These are phyloP conservation scores for Themeda triandra DNA, from an alignment of 176 grass and related monocot genomes.

Conservation along the genomic window DNA sequence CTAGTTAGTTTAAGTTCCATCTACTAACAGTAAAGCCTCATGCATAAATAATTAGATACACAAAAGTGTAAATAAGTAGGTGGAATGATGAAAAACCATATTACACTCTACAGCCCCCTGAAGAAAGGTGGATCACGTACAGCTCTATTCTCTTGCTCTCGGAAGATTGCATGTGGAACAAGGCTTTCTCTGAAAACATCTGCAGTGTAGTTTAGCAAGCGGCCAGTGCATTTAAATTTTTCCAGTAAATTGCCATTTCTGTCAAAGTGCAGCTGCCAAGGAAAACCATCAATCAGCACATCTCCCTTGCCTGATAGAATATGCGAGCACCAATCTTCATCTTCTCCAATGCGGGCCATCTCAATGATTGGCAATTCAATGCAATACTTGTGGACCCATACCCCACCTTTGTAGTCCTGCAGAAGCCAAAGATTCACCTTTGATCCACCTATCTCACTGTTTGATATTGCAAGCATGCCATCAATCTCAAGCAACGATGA, in stretches of 20 bases:
- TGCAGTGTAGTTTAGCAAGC: background rate
- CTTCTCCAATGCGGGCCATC: background rate
- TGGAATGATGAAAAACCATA: background rate
- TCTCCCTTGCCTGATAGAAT: slow-evolving; percentile 25
- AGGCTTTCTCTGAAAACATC: slow-evolving; percentile 22
- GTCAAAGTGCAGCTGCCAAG: slow-evolving; percentile 25
- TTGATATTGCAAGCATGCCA: slow-evolving; percentile 15
- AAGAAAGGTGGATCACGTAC: slow-evolving; percentile 15
- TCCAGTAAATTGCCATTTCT: slow-evolving; percentile 20
- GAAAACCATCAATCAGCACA: slow-evolving; percentile 2
- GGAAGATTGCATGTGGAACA: background rate
- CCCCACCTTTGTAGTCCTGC: background rate
- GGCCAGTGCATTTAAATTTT: slow-evolving; percentile 18
- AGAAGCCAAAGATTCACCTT: slow-evolving; percentile 33
- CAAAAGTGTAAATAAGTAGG: background rate
- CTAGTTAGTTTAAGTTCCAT: background rate
- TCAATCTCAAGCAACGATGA: slow-evolving; percentile 19
- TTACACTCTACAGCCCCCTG: background rate
- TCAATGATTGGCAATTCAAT: slow-evolving; percentile 22
- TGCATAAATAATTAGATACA: background rate
- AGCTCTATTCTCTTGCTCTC: background rate
- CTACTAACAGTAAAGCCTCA: background rate
- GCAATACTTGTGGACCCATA: slow-evolving; percentile 16
- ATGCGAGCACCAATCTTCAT: background rate
- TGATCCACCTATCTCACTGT: background rate